These are phyloP conservation scores for Ustilago esculenta DNA, from an alignment of 1,284 basidiomycete species.

Conservation along the genomic window DNA sequence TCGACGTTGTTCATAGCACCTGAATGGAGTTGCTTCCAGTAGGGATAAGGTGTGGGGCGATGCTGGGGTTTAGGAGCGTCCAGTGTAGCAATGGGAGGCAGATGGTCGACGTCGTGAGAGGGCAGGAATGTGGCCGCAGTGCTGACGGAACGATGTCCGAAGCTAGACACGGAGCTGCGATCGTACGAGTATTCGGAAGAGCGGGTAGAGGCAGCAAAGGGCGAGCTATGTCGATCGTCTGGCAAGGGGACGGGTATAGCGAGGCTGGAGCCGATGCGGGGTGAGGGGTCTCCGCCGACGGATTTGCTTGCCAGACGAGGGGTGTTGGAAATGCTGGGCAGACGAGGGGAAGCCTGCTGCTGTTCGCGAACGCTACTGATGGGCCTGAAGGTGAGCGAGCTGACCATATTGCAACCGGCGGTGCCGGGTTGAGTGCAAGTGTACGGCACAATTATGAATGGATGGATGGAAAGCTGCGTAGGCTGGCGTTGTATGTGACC, in stretches of 20 bases:
- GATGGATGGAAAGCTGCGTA: too few relatives aligned
- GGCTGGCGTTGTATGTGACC: too few relatives aligned
- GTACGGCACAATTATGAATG: neutral
- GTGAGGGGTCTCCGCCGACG: slow-evolving; percentile 10
- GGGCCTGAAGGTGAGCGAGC: slow-evolving; percentile 29
- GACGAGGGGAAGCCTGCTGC: slow-evolving; percentile 22
- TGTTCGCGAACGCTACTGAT: slow-evolving; percentile 44
- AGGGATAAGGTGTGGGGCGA: slow-evolving; percentile 1
- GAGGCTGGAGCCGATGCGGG: slow-evolving; percentile 18
- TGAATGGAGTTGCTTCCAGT: neutral
- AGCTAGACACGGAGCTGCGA: slow-evolving; percentile 30
- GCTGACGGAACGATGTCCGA: slow-evolving; percentile 34
- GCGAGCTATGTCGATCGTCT: slow-evolving; percentile 40
- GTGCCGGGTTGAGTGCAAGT: slow-evolving; percentile 9
- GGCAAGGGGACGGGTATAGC: slow-evolving; percentile 7
- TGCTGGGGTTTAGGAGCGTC: slow-evolving; percentile 7
- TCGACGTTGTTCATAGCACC: slow-evolving; percentile 20
- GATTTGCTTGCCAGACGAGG: slow-evolving; percentile 5
- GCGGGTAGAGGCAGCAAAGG: slow-evolving; percentile 25
- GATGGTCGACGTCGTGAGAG: slow-evolving; percentile 21
- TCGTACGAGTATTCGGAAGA: slow-evolving; percentile 37
- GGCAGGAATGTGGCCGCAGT: slow-evolving; percentile 24
- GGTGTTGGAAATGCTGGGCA: slow-evolving; percentile 15
- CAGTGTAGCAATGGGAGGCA: slow-evolving; percentile 16
- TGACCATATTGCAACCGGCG: slow-evolving; percentile 47